Evolutionary conservation across 176 grass and related monocot species (phyloP), one percentile per base, ranked within the genome.

Genomic region (Pharus latifolius): DNA sequence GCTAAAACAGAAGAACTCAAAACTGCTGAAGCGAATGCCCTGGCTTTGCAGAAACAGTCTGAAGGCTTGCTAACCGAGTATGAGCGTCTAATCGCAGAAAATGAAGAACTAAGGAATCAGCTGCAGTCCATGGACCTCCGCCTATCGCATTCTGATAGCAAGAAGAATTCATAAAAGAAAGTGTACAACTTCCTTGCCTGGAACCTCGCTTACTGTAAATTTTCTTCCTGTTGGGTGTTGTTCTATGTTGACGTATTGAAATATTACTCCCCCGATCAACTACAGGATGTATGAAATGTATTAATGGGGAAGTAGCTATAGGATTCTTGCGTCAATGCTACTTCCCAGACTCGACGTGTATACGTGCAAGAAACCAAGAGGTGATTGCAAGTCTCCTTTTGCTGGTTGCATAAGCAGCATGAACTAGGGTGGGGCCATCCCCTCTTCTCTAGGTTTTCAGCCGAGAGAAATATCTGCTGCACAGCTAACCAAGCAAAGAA

Each of bases 31-130:
- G 78, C 50, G 0, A 88, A 79, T 73, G 32, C 11, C 17, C 3
- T 65, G 10, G 84, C 92, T 75, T 63, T 96, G 59, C 78, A 42
- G 11, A 91, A 83, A 69, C 92, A 96, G 72, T 83, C 78, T 52
- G 84, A 96, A 88, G 88, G 92, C 32, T 72, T 91, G 55, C 77
- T 96, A 46, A 68, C 44, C 5, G 91, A 91, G 30, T 91, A 96
- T 40, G 91, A 96, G 19, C 84, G 88, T 41, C 70, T 96, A 9
- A 85, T 80, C 54, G 70, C 86, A n/a, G 92, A 96, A 65, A 96
- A 96, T 7, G 56, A 80, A 45, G 74, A 85, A 51, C 72, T 96
- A 30, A 80, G 62, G 54, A 68, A 67, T 24, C 80, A 86, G 35
- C 61, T 96, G 59, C 88, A 96, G 57, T 83, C 75, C 27, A 47